These are phyloP conservation scores for Davidsoniella eucalypti DNA, from an alignment of 2,329 filamentous ascomycete genomes.

Conservation along the genomic window DNA sequence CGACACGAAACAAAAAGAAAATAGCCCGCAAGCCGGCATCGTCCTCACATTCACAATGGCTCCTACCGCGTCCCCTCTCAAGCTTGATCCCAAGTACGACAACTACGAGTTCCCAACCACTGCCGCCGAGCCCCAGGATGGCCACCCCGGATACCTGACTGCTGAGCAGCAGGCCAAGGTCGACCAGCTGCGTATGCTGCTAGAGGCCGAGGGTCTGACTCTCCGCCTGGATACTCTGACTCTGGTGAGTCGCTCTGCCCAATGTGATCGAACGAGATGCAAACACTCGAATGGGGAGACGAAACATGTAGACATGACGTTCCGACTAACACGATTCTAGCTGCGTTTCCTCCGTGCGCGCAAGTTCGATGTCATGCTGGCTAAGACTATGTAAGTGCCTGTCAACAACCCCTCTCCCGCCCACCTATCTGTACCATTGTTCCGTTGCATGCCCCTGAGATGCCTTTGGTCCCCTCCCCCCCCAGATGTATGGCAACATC, in stretches of 20 bases:
- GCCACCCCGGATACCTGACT: constrained; percentile 79
- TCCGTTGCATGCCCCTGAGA: background rate
- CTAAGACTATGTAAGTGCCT: constrained; percentile 68
- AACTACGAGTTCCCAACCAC: constrained; percentile 83
- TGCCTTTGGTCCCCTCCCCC: background rate
- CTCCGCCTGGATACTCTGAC: constrained; percentile 85
- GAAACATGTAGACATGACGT: background rate
- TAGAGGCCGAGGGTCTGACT: constrained; percentile 70
- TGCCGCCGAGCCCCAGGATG: constrained; percentile 50
- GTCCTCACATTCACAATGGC: constrained; percentile 8
- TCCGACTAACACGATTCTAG: constrained; percentile 23
- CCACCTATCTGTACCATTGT: background rate
- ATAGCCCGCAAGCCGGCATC: background rate
- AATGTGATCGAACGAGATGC: background rate
- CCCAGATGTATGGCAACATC: background rate
- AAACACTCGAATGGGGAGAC: too few relatives aligned
- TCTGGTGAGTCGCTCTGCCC: constrained; percentile 42
- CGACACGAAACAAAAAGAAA: too few relatives aligned
- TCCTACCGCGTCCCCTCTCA: constrained; percentile 20
- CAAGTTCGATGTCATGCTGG: constrained; percentile 75
- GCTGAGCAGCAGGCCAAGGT: constrained; percentile 80
- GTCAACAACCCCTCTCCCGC: too few relatives aligned
- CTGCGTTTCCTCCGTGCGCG: constrained; percentile 83
- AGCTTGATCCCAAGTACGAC: constrained; percentile 82
- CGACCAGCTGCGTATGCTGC: constrained; percentile 63